Evolutionary conservation across 345 rosid species (phyloP).

Genomic region (sweet orange (Citrus sinensis)): DVS_A1.0 CM039169.1:15670501-15671000

Average conservation of each 20-base stretch:
- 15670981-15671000: slow-evolving; percentile 35
- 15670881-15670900: slow-evolving; percentile 37
- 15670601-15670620: slow-evolving; percentile 30
- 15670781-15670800: slow-evolving; percentile 47
- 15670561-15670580: slow-evolving; percentile 38
- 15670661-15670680: slow-evolving; percentile 66
- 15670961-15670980: slow-evolving; percentile 52
- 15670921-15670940: slow-evolving; percentile 67
- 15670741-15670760: slow-evolving; percentile 41
- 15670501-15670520: slow-evolving; percentile 52
- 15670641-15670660: slow-evolving; percentile 57
- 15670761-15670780: slow-evolving; percentile 53
- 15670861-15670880: slow-evolving; percentile 57
- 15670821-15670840: slow-evolving; percentile 60
- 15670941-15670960: slow-evolving; percentile 55
- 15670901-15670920: slow-evolving; percentile 47
- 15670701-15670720: slow-evolving; percentile 35
- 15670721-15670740: slow-evolving; percentile 56
- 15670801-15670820: slow-evolving; percentile 41
- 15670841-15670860: slow-evolving; percentile 59
- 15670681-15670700: slow-evolving; percentile 21
- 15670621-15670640: slow-evolving; percentile 34
- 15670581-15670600: slow-evolving; percentile 59
- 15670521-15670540: slow-evolving; percentile 54
- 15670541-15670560: slow-evolving; percentile 57